Conservation (phyloP, 1,139 yeast genomes). For the Geotrichum histeridarum region DNA sequence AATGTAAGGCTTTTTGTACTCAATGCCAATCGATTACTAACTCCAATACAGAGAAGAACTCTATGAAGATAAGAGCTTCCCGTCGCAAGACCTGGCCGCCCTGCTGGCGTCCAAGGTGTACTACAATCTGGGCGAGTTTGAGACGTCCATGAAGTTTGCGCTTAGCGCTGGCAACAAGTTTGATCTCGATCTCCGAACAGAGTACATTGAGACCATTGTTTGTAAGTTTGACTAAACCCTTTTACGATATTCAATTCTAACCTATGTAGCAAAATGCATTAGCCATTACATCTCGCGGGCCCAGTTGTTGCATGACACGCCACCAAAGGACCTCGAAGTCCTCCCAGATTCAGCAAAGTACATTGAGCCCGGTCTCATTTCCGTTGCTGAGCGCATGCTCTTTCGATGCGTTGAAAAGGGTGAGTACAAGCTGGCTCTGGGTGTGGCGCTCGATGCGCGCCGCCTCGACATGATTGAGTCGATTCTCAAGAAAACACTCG, state of each 20-base stretch:
- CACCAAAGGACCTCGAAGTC: constrained; percentile 24
- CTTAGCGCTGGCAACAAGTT: constrained; percentile 79
- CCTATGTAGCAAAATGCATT: constrained; percentile 60
- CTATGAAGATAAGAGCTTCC: constrained; percentile 77
- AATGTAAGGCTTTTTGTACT: constrained; percentile 35
- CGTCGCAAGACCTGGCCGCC: constrained; percentile 80
- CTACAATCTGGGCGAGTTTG: constrained; percentile 92
- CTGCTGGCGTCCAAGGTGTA: constrained; percentile 89
- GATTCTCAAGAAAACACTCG: constrained; percentile 49
- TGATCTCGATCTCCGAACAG: constrained; percentile 64
- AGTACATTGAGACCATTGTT: constrained; percentile 87
- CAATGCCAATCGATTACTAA: constrained; percentile 4
- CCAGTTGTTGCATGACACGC: constrained; percentile 49
- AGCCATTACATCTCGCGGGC: constrained; percentile 69
- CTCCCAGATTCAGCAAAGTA: constrained; percentile 19
- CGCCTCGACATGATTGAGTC: constrained; percentile 74
- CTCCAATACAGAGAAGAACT: constrained; percentile 55
- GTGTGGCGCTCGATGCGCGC: constrained; percentile 83
- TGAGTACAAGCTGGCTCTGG: constrained; percentile 79
- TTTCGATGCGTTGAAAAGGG: constrained; percentile 65
- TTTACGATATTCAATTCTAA: not conserved
- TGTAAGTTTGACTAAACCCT: constrained; percentile 31
- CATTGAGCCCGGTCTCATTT: constrained; percentile 59
- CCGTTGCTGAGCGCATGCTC: constrained; percentile 82
- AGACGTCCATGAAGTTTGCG: constrained; percentile 83